Base-by-base conservation (phyloP, 225 moss, liverwort and hornwort species). In the Asterella californica region DNA sequence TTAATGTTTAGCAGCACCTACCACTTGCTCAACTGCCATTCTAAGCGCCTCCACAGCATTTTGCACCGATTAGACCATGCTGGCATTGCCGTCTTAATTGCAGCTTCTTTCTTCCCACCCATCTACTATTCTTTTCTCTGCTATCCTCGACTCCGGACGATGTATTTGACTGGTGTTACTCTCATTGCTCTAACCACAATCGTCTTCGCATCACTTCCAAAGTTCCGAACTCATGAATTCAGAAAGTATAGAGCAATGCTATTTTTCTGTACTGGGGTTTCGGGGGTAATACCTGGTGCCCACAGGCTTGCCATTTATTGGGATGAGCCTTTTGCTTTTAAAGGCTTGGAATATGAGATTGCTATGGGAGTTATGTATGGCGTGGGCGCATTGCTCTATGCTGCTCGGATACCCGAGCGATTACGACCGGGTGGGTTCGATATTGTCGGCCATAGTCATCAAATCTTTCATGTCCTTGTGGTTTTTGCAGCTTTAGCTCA, bases 81-180 rank as follows among this genome's bases (percentile, higher is more conserved):
- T 9, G 96, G 96, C 60, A 96, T 96, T 69, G 90, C 96, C 66
- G 85, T 85, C 33, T 79, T 96, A 77, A 96, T 94, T 65, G 94
- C 90, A 34, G 87, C 94, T 9, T 96, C 96, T 3, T 94, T 91
- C 76, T 96, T 91, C 42, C 94, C 96, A 47, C 96, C 96, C 79
- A 91, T 96, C 10, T 97, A 91, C 50, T 97, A 97, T 83, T 87
- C 92, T 72, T 97, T 97, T 80, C 83, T 93, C 74, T 94, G 96
- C 83, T 81, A 93, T 72, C 91, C 90, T 0, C 50, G 67, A 21
- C 72, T 92, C 0, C 87, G 87, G 82, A 89, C 80, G 11, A 76
- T 84, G 76, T 97, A 97, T 79, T 83, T 97, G 36, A 81, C 81
- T 61, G 71, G 87, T 34, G 87, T 97, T 75, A 91, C 96, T 45